phyloP scores from a whole-genome alignment of 169 alveolate genomes.

The Plasmodium inui region DNA sequence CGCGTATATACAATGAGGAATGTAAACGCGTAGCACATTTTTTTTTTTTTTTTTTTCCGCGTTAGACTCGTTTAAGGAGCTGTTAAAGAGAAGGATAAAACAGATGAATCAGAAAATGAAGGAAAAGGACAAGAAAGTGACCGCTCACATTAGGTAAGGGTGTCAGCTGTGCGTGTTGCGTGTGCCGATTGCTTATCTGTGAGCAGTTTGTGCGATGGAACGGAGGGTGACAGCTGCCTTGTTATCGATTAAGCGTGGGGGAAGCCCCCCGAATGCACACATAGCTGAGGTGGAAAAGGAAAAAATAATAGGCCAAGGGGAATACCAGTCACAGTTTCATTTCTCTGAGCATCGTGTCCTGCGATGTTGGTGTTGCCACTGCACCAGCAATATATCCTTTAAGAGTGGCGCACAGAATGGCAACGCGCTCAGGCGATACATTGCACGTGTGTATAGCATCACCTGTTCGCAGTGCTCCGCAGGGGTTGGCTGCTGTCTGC shows the following conservation, averaged over 20 bases:
- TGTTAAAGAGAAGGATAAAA: constrained; percentile 44
- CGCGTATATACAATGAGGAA: neutral
- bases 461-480: neutral
- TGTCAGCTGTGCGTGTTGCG: neutral
- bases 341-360: no score
- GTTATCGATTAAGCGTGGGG: no score
- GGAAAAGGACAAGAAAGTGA: neutral
- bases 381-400: no score
- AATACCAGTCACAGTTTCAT: neutral
- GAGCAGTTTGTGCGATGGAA: no score
- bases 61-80: constrained; percentile 7
- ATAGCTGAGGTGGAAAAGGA: neutral
- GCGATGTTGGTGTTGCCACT: no score
- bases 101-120: neutral
- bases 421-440: no score
- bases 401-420: no score
- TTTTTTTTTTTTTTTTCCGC: neutral
- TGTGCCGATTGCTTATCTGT: no score
- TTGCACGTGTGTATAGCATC: no score
- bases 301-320: no score
- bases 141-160: constrained; percentile 1
- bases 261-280: neutral
- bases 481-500: no score
- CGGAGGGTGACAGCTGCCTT: no score
- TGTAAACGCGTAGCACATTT: neutral